These are phyloP conservation scores for Capronia americana DNA, from an alignment of 2,329 filamentous ascomycete species.

Conservation along the genomic window DNA sequence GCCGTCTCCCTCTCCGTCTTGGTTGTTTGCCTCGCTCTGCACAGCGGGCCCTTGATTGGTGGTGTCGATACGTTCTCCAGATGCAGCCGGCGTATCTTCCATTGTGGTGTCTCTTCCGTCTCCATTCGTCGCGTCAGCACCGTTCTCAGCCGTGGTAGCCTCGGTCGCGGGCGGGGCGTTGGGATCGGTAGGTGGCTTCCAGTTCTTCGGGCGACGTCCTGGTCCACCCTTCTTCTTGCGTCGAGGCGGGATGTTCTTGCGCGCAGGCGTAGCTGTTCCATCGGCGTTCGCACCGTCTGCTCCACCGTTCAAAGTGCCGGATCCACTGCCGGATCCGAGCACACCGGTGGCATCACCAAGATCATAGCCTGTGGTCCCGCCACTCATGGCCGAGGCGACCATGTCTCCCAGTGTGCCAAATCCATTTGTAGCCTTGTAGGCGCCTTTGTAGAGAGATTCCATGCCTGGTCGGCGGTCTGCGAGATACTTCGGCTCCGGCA, in stretches of 20 bases:
- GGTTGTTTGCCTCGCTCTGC: constrained; percentile 18
- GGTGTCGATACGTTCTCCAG: constrained; percentile 6
- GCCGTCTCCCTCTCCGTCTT: constrained; percentile 23
- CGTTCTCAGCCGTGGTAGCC: background rate
- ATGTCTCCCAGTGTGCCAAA: constrained; percentile 32
- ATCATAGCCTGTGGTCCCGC: constrained; percentile 31
- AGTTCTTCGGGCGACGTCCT: constrained; percentile 4
- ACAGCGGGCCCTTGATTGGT: constrained; percentile 10
- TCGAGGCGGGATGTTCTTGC: constrained; percentile 38
- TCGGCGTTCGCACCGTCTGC: constrained; percentile 11
- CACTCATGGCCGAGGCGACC: constrained; percentile 15
- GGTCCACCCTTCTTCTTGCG: constrained; percentile 37
- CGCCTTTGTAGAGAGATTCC: constrained; percentile 55
- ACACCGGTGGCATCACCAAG: constrained; percentile 35
- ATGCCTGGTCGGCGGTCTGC: constrained; percentile 67
- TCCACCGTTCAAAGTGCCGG: constrained; percentile 7
- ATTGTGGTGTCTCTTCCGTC: constrained; percentile 17
- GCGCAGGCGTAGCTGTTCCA: constrained; percentile 26
- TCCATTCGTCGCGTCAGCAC: constrained; percentile 1
- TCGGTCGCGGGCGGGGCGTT: background rate
- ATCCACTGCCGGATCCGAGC: constrained; percentile 10
- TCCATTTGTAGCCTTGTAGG: constrained; percentile 36
- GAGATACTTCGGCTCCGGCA: constrained; percentile 66
- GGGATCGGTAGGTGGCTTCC: constrained; percentile 7
- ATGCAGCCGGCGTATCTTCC: constrained; percentile 18